Conservation (phyloP, 208 protist genomes). For the Lotmaria passim region DNA sequence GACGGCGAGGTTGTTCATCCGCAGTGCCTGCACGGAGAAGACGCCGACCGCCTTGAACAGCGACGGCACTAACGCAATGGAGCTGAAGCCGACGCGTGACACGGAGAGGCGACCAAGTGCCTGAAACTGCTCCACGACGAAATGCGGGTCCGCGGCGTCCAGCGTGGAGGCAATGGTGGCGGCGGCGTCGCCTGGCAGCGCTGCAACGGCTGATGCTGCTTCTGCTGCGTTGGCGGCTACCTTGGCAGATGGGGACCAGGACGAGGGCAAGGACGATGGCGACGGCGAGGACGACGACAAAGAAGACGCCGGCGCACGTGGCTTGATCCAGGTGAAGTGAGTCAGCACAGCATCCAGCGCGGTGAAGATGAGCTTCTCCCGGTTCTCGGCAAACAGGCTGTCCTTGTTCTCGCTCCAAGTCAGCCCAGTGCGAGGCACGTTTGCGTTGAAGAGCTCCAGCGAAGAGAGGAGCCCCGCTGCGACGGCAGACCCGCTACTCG, state of each 20-base stretch:
- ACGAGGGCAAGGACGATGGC: too few species aligned
- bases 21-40: constrained; percentile 67
- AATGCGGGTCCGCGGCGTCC: constrained; percentile 25
- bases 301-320: neutral
- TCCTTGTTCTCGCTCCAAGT: constrained; percentile 88
- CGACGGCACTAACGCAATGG: constrained; percentile 70
- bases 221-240: too few species aligned
- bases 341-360: constrained; percentile 71
- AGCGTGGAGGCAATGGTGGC: neutral
- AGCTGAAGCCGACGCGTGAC: constrained; percentile 88
- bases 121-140: constrained; percentile 72
- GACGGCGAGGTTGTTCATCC: constrained; percentile 68
- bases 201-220: too few species aligned
- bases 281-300: too few species aligned
- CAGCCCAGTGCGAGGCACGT: constrained; percentile 86
- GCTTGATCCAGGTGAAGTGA: constrained; percentile 47
- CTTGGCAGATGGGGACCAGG: too few species aligned
- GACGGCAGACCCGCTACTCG: constrained; percentile 4
- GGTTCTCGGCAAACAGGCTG: constrained; percentile 91
- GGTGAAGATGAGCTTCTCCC: constrained; percentile 86
- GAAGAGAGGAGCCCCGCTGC: constrained; percentile 20
- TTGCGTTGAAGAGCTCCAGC: constrained; percentile 90
- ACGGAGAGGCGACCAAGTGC: constrained; percentile 86
- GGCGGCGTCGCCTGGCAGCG: too few species aligned
- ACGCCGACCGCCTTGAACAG: constrained; percentile 65